Base-by-base conservation (phyloP, 2,329 filamentous ascomycete species). In the Cladosporium sphaerospermum region DNA sequence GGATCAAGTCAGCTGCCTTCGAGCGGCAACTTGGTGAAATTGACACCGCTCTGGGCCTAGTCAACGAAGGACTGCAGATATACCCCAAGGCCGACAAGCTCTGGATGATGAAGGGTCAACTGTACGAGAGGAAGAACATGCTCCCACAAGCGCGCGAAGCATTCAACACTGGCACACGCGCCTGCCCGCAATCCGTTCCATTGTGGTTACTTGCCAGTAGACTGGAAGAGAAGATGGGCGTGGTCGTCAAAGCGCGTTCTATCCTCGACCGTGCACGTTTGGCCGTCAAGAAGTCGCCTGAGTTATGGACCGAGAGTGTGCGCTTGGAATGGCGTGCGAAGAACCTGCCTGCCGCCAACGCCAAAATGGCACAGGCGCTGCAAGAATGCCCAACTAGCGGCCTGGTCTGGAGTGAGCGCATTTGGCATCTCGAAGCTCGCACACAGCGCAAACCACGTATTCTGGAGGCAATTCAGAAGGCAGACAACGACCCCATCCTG, bases 91-190 rank as follows among this genome's bases (percentile, higher is more conserved):
- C 86, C 10, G 80, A 89, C 49, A 97, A 97, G 72, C 78, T 99
- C 19, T 96, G 92, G 86, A 96, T 97, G 88, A 88, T 96, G 76
- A 99, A 99, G 73, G 93, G 95, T 0, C 93, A 99, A 67, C 93
- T 97, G 57, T 99, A 99, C 76, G 88, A 96, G 66, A 80, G 84
- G 41, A 79, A 90, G 44, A 84, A 81, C 62, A 90, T 89, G 72
- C 74, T 86, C 11, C 84, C 86, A 0, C 88, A 93, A 70, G 93
- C 93, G 3, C 83, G 93, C 44, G 90, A 97, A 68, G 90, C 92
- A 0, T 97, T 93, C 71, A 83, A 82, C 55, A 86, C 88, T 4
- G 93, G 93, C 34, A 95, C 92, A 39, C 87, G 93, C 64, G 88
- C 89, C 0, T 92, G 89, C 53, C 83, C 91, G 2, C 84, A 84